A percentile compares a stretch with the other conserved stretches of the same genome.
Conservation (phyloP, 495 filamentous ascomycete species). For the Viridothelium virens region DNA sequence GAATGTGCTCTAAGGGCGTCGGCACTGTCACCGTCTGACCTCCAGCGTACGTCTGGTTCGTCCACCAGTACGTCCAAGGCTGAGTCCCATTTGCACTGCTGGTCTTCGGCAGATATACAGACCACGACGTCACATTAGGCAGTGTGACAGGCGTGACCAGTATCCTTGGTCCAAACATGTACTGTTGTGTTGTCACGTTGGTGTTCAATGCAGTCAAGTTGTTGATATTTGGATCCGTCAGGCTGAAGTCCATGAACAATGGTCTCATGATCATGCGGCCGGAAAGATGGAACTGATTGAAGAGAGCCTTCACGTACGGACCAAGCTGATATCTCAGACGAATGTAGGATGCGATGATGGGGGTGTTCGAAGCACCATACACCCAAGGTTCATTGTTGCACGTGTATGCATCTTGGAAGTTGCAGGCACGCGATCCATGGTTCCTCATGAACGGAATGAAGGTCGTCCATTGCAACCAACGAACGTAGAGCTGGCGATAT, state of each 20-base stretch:
- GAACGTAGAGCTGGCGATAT: slow-evolving; percentile 18
- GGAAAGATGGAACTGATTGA: slow-evolving; percentile 13
- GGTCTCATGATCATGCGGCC: slow-evolving; percentile 20
- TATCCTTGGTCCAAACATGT: slow-evolving; percentile 17
- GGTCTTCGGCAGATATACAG: slow-evolving; percentile 15
- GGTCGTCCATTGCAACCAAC: slow-evolving; percentile 18
- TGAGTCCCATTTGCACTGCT: slow-evolving; percentile 4
- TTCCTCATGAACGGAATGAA: slow-evolving; percentile 20
- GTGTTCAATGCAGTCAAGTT: slow-evolving; percentile 10
- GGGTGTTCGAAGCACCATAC: slow-evolving; percentile 15
- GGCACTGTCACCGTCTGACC: slow-evolving; percentile 18
- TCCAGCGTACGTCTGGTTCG: slow-evolving; percentile 18
- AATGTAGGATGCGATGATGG: slow-evolving; percentile 18
- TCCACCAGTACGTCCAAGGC: slow-evolving; percentile 21
- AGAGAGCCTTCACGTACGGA: slow-evolving; percentile 15
- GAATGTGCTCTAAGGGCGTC: slow-evolving; percentile 17
- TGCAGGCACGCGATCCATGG: slow-evolving; percentile 17
- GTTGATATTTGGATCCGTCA: slow-evolving; percentile 13
- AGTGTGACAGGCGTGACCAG: slow-evolving; percentile 18
- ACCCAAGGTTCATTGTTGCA: slow-evolving; percentile 19
- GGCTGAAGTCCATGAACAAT: slow-evolving; percentile 19
- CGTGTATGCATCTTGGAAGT: slow-evolving; percentile 17
- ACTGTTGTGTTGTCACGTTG: slow-evolving; percentile 19
- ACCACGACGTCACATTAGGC: slow-evolving; percentile 16
- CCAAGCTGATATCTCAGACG: slow-evolving; percentile 15